Base-by-base conservation (phyloP, 75 land plant genomes). In the Pinus taeda region DNA sequence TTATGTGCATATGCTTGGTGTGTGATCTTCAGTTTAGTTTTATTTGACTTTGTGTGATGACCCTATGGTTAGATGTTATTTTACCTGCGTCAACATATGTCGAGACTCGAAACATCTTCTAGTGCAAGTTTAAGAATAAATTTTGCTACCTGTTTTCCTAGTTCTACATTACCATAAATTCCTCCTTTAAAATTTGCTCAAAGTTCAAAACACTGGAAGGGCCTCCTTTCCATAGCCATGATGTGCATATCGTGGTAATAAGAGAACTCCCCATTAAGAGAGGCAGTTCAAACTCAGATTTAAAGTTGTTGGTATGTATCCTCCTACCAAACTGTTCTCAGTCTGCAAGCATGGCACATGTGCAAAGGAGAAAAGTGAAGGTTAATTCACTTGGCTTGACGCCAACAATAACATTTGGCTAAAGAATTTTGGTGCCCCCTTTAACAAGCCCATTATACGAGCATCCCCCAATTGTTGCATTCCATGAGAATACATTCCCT, bases 181-280 rank as follows among this genome's bases (percentile, higher is more conserved):
- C 49, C 49, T 45, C 49, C 49, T 45, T 45, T 45, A 5, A 0
- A 39, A 45, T 45, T 45, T 45, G 0, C 49, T 45, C 7, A 45
- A 45, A 45, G 49, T 45, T 45, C 7, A 45, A 45, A 45, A n/a
- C 49, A 45, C 49, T 45, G 6, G 49, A 45, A 45, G 7, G 6
- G 8, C 49, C 8, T 7, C 49, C 49, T 45, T 45, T 45, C 49
- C 49, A 39, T 39, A 45, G 6, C 49, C 8, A 45, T 45, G 49
- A 45, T 83, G 81, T 12, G 76, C 81, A 79, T 89, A 89, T 75
- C 74, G 21, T 60, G 5, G 18, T 60, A 60, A 60, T n/a, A n/a
- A n/a, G n/a, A 18, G 0, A 18, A 60, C 21, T 60, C 17, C 20
- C 61, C 20, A 60, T n/a, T 18, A 6, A 60, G 18, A 60, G 4